These are phyloP conservation scores for Saccharomyces hybrid DNA, from an alignment of 1,139 yeast genomes.

Conservation along the genomic window DNA sequence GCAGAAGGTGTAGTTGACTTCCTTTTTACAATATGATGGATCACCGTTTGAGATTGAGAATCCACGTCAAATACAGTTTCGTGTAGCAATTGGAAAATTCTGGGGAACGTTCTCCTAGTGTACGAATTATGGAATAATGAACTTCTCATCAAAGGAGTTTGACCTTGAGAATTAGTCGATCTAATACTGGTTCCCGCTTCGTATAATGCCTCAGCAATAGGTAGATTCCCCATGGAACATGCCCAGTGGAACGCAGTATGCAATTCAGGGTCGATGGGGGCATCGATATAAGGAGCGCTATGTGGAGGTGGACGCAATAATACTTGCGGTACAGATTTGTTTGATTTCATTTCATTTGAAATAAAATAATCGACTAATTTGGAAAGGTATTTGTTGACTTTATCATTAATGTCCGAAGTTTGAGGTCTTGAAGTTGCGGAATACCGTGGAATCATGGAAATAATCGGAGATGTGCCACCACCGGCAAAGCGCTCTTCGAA, in stretches of 20 bases:
- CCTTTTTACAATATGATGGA: slow-evolving; percentile 73
- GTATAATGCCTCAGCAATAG: slow-evolving; percentile 63
- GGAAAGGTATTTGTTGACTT: slow-evolving; percentile 37
- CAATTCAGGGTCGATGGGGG: slow-evolving; percentile 83
- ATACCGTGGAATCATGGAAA: slow-evolving; percentile 28
- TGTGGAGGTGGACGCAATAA: slow-evolving; percentile 56
- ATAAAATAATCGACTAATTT: slow-evolving; percentile 52
- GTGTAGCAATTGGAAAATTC: slow-evolving; percentile 63
- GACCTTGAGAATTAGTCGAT: slow-evolving; percentile 67
- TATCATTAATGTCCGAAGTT: slow-evolving; percentile 30
- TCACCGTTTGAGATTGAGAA: slow-evolving; percentile 55
- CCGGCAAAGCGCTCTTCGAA: slow-evolving; percentile 26
- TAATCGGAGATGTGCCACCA: slow-evolving; percentile 28
- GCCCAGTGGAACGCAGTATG: slow-evolving; percentile 98
- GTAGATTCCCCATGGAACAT: slow-evolving; percentile 77
- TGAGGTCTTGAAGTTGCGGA: slow-evolving; percentile 22
- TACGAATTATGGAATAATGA: slow-evolving; percentile 82
- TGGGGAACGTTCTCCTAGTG: slow-evolving; percentile 71
- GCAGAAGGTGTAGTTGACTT: slow-evolving; percentile 67
- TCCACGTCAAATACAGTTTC: slow-evolving; percentile 60
- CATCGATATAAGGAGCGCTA: slow-evolving; percentile 32
- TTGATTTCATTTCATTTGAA: slow-evolving; percentile 47
- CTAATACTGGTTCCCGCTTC: slow-evolving; percentile 70
- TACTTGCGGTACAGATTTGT: slow-evolving; percentile 24
- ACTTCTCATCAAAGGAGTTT: slow-evolving; percentile 77